A percentile compares a stretch with the other conserved stretches of the same genome.
phyloP scores from a whole-genome alignment of 148 eudicot genomes.

The Arbutus unedo region DNA sequence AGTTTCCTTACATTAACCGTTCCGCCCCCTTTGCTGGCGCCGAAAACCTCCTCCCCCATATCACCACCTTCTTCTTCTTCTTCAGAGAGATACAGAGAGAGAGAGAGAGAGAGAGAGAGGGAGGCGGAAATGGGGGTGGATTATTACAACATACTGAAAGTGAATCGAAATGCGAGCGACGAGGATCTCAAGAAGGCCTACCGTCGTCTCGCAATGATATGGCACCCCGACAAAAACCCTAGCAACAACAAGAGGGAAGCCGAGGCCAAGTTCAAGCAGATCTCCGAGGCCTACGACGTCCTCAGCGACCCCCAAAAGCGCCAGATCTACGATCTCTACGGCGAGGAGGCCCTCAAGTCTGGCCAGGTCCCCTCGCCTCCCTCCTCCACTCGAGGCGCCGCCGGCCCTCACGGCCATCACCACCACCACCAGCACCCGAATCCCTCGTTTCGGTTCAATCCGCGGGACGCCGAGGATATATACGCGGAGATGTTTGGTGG shows the following conservation, averaged over 20 bases:
- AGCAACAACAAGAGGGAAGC: conserved; percentile 48
- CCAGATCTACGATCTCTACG: conserved; percentile 88
- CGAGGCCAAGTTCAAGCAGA: conserved; percentile 83
- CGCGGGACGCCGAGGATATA: conserved; percentile 84
- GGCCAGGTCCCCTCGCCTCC: conserved; percentile 74
- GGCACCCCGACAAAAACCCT: conserved; percentile 79
- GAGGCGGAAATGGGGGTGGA: conserved; percentile 61
- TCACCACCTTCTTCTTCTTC: background rate
- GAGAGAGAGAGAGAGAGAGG: background rate
- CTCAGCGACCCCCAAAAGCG: conserved; percentile 80
- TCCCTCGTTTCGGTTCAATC: conserved; percentile 64
- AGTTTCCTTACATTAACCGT: too few relatives aligned
- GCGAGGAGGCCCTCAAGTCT: conserved; percentile 80
- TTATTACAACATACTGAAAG: conserved; percentile 80
- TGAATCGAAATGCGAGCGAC: conserved; percentile 75
- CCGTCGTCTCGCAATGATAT: conserved; percentile 73
- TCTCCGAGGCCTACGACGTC: conserved; percentile 92
- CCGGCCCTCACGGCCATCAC: background rate
- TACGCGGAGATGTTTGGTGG: conserved; percentile 74
- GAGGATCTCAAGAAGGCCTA: conserved; percentile 76
- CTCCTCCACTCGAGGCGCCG: conserved; percentile 36
- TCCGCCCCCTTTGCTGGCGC: too few relatives aligned
- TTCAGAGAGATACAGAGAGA: background rate
- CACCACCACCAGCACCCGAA: conserved; percentile 34
- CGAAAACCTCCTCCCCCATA: too few relatives aligned